A percentile compares a stretch with the other conserved stretches of the same genome.
phyloP scores from a whole-genome alignment of 2,329 filamentous ascomycete species.

The Monilinia vaccinii-corymbosi region DNA sequence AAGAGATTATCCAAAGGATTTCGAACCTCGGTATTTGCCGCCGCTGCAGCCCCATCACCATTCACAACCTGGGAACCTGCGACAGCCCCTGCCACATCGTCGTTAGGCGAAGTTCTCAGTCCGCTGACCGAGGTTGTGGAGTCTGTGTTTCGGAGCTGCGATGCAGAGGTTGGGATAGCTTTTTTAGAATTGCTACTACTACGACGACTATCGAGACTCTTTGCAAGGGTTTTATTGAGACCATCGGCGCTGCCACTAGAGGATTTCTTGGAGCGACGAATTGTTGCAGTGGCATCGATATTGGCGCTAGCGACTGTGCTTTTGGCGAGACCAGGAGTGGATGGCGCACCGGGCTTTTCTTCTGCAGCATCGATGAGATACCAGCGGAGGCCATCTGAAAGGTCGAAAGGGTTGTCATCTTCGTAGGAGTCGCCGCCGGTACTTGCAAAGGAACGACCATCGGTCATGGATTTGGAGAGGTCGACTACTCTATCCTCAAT shows the following conservation, averaged over 20 bases:
- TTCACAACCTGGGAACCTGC: neutral
- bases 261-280: conserved; percentile 37
- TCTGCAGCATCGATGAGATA: conserved; percentile 90
- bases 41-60: conserved; percentile 11
- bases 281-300: conserved; percentile 75
- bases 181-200: conserved; percentile 83
- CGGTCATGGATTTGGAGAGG: conserved; percentile 63
- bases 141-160: conserved; percentile 19
- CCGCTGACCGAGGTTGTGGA: conserved; percentile 20
- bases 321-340: conserved; percentile 86
- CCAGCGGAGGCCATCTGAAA: conserved; percentile 92
- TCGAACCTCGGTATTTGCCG: conserved; percentile 22
- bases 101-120: conserved; percentile 14
- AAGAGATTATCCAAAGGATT: conserved; percentile 24
- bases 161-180: conserved; percentile 40
- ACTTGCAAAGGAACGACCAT: conserved; percentile 39
- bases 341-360: conserved; percentile 83
- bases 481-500: conserved; percentile 92
- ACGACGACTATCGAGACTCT: conserved; percentile 82
- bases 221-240: conserved; percentile 70
- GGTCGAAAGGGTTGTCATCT: conserved; percentile 93
- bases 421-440: conserved; percentile 52
- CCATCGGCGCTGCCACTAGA: conserved; percentile 53
- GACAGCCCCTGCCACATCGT: neutral
- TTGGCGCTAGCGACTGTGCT: conserved; percentile 83